Percentiles rank a stretch among this genome's conserved stretches.
phyloP scores from a whole-genome alignment of 2,329 filamentous ascomycete genomes.

The Monosporascus sp. region DNA sequence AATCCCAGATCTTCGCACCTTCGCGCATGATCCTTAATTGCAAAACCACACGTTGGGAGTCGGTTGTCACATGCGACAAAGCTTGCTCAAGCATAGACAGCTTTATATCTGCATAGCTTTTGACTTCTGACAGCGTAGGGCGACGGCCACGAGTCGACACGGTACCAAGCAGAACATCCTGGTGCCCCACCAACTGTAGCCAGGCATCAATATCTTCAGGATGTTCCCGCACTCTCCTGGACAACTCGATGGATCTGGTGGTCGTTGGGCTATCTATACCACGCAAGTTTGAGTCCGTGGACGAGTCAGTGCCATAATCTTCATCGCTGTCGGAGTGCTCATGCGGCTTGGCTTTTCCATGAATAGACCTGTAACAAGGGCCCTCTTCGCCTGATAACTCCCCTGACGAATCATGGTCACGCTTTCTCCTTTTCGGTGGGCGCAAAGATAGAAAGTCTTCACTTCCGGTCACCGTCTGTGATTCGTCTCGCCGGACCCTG shows the following conservation, averaged over 20 bases:
- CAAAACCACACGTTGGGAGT: conserved; percentile 51
- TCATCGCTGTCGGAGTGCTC: conserved; percentile 43
- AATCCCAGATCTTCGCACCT: conserved; percentile 68
- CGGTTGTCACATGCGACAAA: conserved; percentile 46
- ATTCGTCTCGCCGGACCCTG: conserved; percentile 30
- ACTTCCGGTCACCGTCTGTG: conserved; percentile 16
- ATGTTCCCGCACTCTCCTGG: conserved; percentile 55
- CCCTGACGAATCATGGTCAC: conserved; percentile 18
- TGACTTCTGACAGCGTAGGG: conserved; percentile 55
- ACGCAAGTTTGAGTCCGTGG: conserved; percentile 26
- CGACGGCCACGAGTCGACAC: conserved; percentile 38
- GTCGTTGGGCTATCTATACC: conserved; percentile 40
- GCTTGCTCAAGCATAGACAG: conserved; percentile 76
- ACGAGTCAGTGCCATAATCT: conserved; percentile 41
- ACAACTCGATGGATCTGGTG: conserved; percentile 55
- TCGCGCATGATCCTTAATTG: conserved; percentile 67
- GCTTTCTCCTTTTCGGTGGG: conserved; percentile 37
- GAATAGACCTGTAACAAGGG: conserved; percentile 60
- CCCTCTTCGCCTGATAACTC: conserved; percentile 41
- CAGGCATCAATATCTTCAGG: conserved; percentile 67
- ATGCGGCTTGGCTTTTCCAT: conserved; percentile 52
- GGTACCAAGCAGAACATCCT: conserved; percentile 59
- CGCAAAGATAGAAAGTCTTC: conserved; percentile 46
- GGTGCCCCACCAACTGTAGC: conserved; percentile 73
- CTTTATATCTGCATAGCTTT: conserved; percentile 72